These are phyloP conservation scores for Alternaria postmessia DNA, from an alignment of 2,329 filamentous ascomycete genomes.

Conservation along the genomic window DNA sequence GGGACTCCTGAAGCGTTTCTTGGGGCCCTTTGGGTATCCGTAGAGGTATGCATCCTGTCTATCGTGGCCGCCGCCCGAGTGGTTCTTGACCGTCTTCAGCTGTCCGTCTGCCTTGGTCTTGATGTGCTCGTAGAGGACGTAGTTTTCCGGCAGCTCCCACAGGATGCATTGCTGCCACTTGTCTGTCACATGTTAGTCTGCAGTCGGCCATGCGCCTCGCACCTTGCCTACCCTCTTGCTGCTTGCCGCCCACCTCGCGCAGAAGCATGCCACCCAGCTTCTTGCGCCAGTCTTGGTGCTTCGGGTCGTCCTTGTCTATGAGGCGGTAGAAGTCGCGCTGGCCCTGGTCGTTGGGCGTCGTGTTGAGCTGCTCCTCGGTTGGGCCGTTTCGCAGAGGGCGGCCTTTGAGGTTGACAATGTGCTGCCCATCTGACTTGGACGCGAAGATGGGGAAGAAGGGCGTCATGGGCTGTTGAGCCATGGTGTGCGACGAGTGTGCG, in stretches of 20 bases:
- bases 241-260: slow-evolving; percentile 56
- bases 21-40: slow-evolving; percentile 64
- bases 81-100: slow-evolving; percentile 59
- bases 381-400: slow-evolving; percentile 63
- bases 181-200: slow-evolving; percentile 48
- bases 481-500: slow-evolving; percentile 23
- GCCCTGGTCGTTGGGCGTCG: slow-evolving; percentile 61
- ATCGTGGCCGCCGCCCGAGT: slow-evolving; percentile 61
- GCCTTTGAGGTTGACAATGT: slow-evolving; percentile 58
- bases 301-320: slow-evolving; percentile 59
- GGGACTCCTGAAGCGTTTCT: slow-evolving; percentile 66
- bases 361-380: slow-evolving; percentile 60
- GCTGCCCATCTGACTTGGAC: slow-evolving; percentile 59
- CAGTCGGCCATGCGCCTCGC: not conserved
- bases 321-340: slow-evolving; percentile 64
- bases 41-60: slow-evolving; percentile 68
- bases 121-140: slow-evolving; percentile 66
- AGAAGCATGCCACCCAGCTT: slow-evolving; percentile 68
- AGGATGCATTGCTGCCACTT: slow-evolving; percentile 59
- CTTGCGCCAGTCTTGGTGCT: slow-evolving; percentile 65
- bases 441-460: slow-evolving; percentile 59
- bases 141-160: slow-evolving; percentile 63
- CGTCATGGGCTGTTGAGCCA: slow-evolving; percentile 51
- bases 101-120: slow-evolving; percentile 61
- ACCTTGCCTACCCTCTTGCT: slow-evolving; percentile 39